A percentile compares a stretch with the other conserved stretches of the same genome.
Conservation (phyloP, 176 grass and related monocot species). For the sorghum (Sorghum bicolor) region DNA sequence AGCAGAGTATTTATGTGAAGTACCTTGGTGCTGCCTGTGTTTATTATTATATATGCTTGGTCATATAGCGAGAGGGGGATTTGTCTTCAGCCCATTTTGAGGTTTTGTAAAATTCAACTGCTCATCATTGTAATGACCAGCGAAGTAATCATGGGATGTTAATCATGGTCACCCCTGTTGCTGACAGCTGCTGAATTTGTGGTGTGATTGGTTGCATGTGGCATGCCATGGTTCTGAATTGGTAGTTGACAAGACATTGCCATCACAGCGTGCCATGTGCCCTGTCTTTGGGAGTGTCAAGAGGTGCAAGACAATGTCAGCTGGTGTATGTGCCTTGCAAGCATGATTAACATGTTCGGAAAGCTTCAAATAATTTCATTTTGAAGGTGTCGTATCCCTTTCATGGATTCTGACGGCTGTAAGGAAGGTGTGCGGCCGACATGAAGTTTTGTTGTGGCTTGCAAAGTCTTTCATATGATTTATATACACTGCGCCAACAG, state of each 20-base stretch:
- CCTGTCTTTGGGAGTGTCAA: not conserved
- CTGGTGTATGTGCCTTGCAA: not conserved
- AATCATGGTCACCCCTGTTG: not conserved
- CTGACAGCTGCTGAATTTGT: not conserved
- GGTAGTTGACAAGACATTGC: not conserved
- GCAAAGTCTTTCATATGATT: not conserved
- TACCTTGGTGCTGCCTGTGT: conserved; percentile 20
- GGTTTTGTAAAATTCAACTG: conserved; percentile 53
- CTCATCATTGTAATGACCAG: conserved; percentile 38
- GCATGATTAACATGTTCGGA: conserved; percentile 8
- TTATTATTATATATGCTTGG: conserved; percentile 37
- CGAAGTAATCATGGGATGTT: conserved; percentile 31
- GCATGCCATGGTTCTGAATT: not conserved
- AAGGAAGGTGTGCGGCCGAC: not conserved
- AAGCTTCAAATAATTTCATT: not conserved
- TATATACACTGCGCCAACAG: not conserved
- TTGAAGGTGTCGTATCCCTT: not conserved
- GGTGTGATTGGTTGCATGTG: not conserved
- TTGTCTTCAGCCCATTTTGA: conserved; percentile 46
- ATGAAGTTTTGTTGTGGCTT: not conserved
- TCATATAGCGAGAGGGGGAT: conserved; percentile 27
- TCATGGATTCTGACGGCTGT: not conserved
- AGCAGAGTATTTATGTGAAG: conserved; percentile 31
- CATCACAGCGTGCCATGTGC: not conserved
- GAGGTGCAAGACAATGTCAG: not conserved